Conservation (phyloP, 768 basidiomycete genomes). For the Leccinum disarticulatum region DNA sequence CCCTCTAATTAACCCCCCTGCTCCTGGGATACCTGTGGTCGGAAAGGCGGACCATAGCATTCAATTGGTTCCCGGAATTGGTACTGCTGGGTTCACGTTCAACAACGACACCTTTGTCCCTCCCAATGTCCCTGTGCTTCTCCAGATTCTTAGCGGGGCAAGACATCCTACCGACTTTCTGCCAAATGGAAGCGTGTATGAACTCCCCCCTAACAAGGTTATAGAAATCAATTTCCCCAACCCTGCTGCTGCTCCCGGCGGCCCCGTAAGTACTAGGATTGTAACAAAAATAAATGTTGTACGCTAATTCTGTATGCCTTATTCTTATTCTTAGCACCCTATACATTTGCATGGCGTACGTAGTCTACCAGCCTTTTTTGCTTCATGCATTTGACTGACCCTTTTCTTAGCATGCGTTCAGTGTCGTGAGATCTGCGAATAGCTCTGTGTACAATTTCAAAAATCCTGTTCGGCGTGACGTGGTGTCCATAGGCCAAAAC, state of each 20-base stretch:
- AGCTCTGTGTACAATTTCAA: constrained; percentile 33
- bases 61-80: constrained; percentile 17
- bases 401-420: constrained; percentile 35
- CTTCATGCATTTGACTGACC: not conserved
- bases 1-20: constrained; percentile 31
- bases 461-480: constrained; percentile 39
- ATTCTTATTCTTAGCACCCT: constrained; percentile 32
- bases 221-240: constrained; percentile 49
- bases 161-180: constrained; percentile 45
- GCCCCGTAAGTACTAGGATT: constrained; percentile 26
- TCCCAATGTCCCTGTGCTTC: constrained; percentile 51
- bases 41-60: constrained; percentile 45
- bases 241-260: constrained; percentile 21
- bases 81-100: constrained; percentile 13
- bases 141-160: constrained; percentile 60
- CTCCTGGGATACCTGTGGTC: constrained; percentile 38
- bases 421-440: constrained; percentile 35
- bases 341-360: constrained; percentile 45
- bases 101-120: constrained; percentile 35
- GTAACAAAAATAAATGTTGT: not conserved
- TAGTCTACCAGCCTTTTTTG: not conserved
- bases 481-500: constrained; percentile 24
- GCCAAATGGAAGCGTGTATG: constrained; percentile 47
- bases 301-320: constrained; percentile 5
- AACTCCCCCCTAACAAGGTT: constrained; percentile 42